Evolutionary conservation across 192 early-diverging fungal species (phyloP).

Genomic region (Rhizophagus sp.): DNA sequence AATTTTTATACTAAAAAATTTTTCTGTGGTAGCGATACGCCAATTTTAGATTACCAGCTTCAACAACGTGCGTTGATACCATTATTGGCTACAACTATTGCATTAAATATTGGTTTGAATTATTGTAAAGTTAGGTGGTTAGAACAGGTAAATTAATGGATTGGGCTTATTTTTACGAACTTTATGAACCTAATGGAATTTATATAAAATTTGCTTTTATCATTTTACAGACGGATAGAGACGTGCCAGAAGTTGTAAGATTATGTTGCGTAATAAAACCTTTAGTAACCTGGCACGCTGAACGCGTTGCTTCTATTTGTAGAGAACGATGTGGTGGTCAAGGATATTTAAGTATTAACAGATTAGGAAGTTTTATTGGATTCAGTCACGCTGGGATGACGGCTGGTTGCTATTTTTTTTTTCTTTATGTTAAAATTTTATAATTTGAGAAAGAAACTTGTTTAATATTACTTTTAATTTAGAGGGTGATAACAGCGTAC

Average conservation of each 20-base stretch:
- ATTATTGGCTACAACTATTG: slow-evolving; percentile 62
- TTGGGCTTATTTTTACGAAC: background rate
- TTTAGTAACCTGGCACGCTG: slow-evolving; percentile 71
- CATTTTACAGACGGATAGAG: slow-evolving; percentile 40
- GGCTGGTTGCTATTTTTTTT: slow-evolving; percentile 40
- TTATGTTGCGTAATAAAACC: slow-evolving; percentile 81
- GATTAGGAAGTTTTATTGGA: slow-evolving; percentile 65
- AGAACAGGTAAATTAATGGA: slow-evolving; percentile 14
- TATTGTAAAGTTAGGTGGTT: slow-evolving; percentile 73
- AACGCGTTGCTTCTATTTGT: slow-evolving; percentile 64
- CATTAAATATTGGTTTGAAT: slow-evolving; percentile 76
- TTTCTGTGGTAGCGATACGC: slow-evolving; percentile 52
- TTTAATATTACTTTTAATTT: background rate
- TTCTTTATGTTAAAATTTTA: background rate
- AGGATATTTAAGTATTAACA: slow-evolving; percentile 69
- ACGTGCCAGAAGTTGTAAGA: slow-evolving; percentile 64
- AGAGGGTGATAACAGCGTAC: slow-evolving; percentile 73
- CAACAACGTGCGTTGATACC: slow-evolving; percentile 76
- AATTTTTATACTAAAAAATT: background rate
- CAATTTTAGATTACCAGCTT: slow-evolving; percentile 75
- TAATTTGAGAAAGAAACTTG: background rate
- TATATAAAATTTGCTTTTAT: slow-evolving; percentile 7
- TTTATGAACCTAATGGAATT: slow-evolving; percentile 3
- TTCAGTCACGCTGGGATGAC: slow-evolving; percentile 79
- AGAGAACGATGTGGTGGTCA: slow-evolving; percentile 78